Conservation (phyloP, 768 basidiomycete genomes). For the Phlebiopsis flavidoalba region DNA sequence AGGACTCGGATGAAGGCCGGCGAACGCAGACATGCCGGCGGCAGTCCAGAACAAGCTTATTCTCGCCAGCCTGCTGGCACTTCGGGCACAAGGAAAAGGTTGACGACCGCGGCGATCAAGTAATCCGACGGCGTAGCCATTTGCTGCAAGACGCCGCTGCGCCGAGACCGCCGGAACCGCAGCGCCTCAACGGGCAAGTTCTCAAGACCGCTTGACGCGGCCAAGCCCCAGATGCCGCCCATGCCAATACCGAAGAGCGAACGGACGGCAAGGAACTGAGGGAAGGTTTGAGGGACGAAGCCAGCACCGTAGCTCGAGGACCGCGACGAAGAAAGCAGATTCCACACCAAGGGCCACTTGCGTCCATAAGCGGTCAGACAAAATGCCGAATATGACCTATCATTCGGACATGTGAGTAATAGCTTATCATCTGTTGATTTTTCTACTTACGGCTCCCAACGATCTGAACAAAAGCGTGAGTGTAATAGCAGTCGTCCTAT, state of each 20-base stretch:
- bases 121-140: conserved; percentile 81
- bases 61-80: conserved; percentile 51
- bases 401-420: not conserved
- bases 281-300: conserved; percentile 74
- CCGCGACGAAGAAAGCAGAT: conserved; percentile 57
- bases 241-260: conserved; percentile 83
- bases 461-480: conserved; percentile 91
- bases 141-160: conserved; percentile 81
- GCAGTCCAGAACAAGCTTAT: conserved; percentile 81
- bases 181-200: conserved; percentile 78
- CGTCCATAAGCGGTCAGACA: conserved; percentile 89
- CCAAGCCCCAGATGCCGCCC: conserved; percentile 88
- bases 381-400: conserved; percentile 67
- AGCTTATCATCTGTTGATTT: not conserved
- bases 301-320: conserved; percentile 62
- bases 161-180: conserved; percentile 83
- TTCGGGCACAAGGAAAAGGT: conserved; percentile 52
- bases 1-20: conserved; percentile 59
- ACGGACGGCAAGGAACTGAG: conserved; percentile 76
- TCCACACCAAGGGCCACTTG: conserved; percentile 86
- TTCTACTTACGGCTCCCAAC: conserved; percentile 51
- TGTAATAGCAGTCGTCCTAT: conserved; percentile 78
- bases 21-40: conserved; percentile 61
- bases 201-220: conserved; percentile 79
- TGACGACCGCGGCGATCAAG: conserved; percentile 79